Conservation (phyloP, 202 grass and related monocot species). For the Setaria viridis region DNA sequence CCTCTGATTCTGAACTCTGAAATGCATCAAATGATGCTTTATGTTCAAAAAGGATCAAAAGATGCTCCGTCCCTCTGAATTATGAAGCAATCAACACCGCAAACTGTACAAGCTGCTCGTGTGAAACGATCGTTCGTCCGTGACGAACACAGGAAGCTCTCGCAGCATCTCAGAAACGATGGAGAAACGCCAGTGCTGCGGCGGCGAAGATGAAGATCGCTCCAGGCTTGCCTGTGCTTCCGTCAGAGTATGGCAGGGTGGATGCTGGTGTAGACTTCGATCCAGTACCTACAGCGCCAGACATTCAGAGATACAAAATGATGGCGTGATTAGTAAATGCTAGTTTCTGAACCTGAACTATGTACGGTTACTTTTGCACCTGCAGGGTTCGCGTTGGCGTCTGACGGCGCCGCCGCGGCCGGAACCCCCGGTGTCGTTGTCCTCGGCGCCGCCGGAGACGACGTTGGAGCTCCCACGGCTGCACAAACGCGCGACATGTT, state of each 20-base stretch:
- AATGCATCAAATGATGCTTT: not conserved
- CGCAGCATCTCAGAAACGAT: not conserved
- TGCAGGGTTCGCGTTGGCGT: slow-evolving; percentile 41
- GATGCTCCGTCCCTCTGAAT: not conserved
- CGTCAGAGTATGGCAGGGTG: slow-evolving; percentile 16
- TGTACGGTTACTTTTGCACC: not conserved
- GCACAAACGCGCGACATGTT: not conserved
- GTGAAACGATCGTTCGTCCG: not conserved
- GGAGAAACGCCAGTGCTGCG: slow-evolving; percentile 15
- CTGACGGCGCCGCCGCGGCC: not conserved
- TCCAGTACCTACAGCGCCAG: slow-evolving; percentile 46
- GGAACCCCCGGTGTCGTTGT: slow-evolving; percentile 12
- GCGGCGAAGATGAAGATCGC: slow-evolving; percentile 11
- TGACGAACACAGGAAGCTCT: not conserved
- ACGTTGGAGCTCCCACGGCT: slow-evolving; percentile 20
- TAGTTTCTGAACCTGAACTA: not conserved
- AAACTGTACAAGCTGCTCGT: not conserved
- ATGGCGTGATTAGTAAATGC: not conserved
- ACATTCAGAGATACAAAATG: not conserved
- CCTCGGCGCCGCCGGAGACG: slow-evolving; percentile 40
- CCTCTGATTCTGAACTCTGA: not conserved
- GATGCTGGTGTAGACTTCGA: slow-evolving; percentile 58
- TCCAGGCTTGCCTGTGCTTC: not conserved
- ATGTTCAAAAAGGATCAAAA: too few relatives aligned
- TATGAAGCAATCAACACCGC: not conserved